Percentiles rank a stretch among this genome's conserved stretches.
Evolutionary conservation across 495 filamentous ascomycete genomes (phyloP).

Genomic region (Pseudomonodictys pantanalensis): DNA sequence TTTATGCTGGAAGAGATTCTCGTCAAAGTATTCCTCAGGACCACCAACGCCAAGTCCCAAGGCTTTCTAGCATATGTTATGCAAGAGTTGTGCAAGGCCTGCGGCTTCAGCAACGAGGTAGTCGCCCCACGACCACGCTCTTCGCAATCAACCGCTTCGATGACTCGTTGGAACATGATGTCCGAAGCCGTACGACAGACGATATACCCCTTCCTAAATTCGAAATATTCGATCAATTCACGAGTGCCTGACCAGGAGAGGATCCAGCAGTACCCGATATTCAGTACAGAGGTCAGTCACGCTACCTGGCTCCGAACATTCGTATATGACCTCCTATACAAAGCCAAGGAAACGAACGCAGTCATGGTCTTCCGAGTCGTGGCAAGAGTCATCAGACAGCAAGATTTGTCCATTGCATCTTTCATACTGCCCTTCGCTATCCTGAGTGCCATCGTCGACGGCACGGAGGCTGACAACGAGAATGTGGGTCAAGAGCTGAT

Average conservation of each 20-base stretch:
- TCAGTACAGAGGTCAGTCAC: conserved; percentile 61
- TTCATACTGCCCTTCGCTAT: conserved; percentile 84
- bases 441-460: conserved; percentile 72
- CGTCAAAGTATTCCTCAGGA: conserved; percentile 85
- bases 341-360: conserved; percentile 65
- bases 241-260: conserved; percentile 48
- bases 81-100: conserved; percentile 81
- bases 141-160: conserved; percentile 53
- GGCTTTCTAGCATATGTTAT: conserved; percentile 89
- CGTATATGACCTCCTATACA: conserved; percentile 75
- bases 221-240: conserved; percentile 68
- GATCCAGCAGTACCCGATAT: conserved; percentile 71
- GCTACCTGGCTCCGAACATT: conserved; percentile 75
- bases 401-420: conserved; percentile 76
- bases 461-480: conserved; percentile 60
- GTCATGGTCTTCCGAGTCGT: conserved; percentile 76
- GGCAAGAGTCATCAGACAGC: conserved; percentile 72
- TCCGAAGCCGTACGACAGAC: conserved; percentile 72
- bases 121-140: conserved; percentile 54
- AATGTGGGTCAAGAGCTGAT: conserved; percentile 69
- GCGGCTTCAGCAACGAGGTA: conserved; percentile 58
- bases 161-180: conserved; percentile 71
- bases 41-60: conserved; percentile 79
- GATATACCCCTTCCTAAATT: conserved; percentile 79
- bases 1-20: conserved; percentile 82